Base-by-base conservation (phyloP, 805 yeast genomes). In the Cyberlindnera petersonii region DNA sequence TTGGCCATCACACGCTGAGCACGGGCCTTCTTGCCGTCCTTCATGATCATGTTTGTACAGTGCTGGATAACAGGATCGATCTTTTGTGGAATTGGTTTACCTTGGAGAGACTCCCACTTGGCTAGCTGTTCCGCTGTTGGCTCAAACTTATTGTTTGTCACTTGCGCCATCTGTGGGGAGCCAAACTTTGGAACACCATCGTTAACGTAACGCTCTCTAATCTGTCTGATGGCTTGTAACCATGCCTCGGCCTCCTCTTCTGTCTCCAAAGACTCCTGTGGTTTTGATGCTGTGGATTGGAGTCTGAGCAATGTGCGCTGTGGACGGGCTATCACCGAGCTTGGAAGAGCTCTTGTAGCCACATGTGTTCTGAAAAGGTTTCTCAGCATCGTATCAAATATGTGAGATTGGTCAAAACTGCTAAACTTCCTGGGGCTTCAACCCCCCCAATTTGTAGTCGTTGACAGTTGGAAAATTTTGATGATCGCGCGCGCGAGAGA, bases 1-100 rank as follows among this genome's bases (percentile, higher is more conserved):
- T 82, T 74, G 37, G 82, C 74, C 40, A 93, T 69, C 34, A 73
- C 70, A 51, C 74, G 81, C 57, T 81, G 82, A 0, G 98, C 97
- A 35, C 71, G 66, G 39, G 85, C 75, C 61, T 89, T 93, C 61
- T 81, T 80, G 30, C 98, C 98, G 58, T 86, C 81, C 57, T 86
- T 79, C 98, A 93, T 93, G 45, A 93, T 79, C 66, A 88, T 71
- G 58, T 88, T 88, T 39, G 86, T 81, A 55, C 93, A 76, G 51
- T 84, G 81, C 35, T 80, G 79, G 34, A 89, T 68, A 16, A 80
- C 75, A n/a, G 85, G 82, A 52, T 87, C 93, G 31, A 66, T 64
- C 47, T 71, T 68, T 20, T 66, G 55, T 20, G 96, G 95, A 22
- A 86, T 64, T 10, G 76, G 73, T 44, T 66, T 64, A 28, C 61